Base-by-base conservation (phyloP, 202 grass and related monocot species). In the Setaria italica region DNA sequence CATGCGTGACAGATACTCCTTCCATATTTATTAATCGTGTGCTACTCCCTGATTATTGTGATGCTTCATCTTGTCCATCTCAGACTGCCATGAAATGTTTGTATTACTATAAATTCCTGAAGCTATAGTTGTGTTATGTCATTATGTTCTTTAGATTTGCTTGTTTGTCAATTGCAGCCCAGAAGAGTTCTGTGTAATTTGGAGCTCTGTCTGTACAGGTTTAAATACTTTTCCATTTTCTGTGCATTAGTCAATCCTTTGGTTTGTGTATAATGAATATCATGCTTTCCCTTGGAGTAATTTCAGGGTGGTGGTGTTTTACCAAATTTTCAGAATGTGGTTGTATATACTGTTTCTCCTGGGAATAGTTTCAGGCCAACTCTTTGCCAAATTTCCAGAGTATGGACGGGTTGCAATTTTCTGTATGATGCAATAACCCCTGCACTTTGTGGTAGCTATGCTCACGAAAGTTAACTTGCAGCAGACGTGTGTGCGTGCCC, bases 1-100 rank as follows among this genome's bases (percentile, higher is more conserved):
- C 74, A 74, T 79, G 60, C 51, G 5, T 83, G 42, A 83, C 67
- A 62, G 35, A 68, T 68, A 66, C 14, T 50, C 48, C 47, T 74
- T 7, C 32, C 30, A 56, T 58, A 50, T 57, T 72, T 78, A 57
- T 70, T 71, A 55, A 49, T 77, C 6, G 45, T 12, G 19, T 42
- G 20, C 5, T 62, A 3, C 67, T 74, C 30, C 58, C 37, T 72
- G 12, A 20, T 48, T 9, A 66, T 65, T 70, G 1, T 41, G 57
- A 17, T 57, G 71, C 48, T 7, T 19, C 48, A 74, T 10, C 70
- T 10, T 87, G 51, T 67, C 78, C 74, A 67, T 9, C 49, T 35
- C 56, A 30, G 34, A 32, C 48, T 85, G n/a, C 15, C 5, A 6
- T 15, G 41, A 80, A 67, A 54, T 65, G 17, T 32, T 35, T 78